A percentile compares a stretch with the other conserved stretches of the same genome.
Conservation (phyloP, 345 rosid genomes). For the Cardamine chenopodiifolia region DNA sequence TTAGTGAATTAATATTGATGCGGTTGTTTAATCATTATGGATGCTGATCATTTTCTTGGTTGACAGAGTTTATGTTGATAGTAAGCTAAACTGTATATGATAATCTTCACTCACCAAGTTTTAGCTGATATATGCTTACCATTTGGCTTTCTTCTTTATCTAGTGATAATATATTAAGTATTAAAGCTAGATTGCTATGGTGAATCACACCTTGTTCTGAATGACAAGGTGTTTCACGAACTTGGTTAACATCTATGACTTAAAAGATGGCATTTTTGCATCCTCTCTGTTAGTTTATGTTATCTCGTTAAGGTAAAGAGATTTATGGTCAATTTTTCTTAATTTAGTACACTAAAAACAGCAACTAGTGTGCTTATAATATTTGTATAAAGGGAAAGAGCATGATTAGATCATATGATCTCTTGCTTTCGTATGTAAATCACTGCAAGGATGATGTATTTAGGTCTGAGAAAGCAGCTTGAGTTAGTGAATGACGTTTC, state of each 20-base stretch:
- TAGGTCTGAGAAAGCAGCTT: constrained; percentile 37
- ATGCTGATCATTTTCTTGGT: constrained; percentile 13
- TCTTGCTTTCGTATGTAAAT: constrained; percentile 34
- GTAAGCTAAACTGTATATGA: not conserved
- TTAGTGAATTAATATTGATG: not conserved
- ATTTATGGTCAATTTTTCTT: not conserved
- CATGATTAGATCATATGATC: constrained; percentile 36
- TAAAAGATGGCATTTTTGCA: not conserved
- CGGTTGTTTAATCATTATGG: not conserved
- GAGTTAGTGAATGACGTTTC: constrained; percentile 39
- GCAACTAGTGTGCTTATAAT: constrained; percentile 21
- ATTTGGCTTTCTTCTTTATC: not conserved
- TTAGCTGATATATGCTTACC: not conserved
- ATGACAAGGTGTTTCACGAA: constrained; percentile 11
- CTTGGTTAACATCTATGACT: constrained; percentile 14
- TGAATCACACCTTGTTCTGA: constrained; percentile 8
- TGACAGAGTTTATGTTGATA: constrained; percentile 7
- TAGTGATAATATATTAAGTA: not conserved
- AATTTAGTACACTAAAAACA: constrained; percentile 19
- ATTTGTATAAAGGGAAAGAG: constrained; percentile 3
- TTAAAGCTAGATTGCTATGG: not conserved
- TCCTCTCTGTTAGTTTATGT: constrained; percentile 28
- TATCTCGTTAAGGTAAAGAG: constrained; percentile 23
- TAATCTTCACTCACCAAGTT: not conserved
- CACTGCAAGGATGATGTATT: constrained; percentile 33